Evolutionary conservation across 208 protist genomes (phyloP), one percentile per base, ranked within the genome.

Genomic region (Leishmania major): DNA sequence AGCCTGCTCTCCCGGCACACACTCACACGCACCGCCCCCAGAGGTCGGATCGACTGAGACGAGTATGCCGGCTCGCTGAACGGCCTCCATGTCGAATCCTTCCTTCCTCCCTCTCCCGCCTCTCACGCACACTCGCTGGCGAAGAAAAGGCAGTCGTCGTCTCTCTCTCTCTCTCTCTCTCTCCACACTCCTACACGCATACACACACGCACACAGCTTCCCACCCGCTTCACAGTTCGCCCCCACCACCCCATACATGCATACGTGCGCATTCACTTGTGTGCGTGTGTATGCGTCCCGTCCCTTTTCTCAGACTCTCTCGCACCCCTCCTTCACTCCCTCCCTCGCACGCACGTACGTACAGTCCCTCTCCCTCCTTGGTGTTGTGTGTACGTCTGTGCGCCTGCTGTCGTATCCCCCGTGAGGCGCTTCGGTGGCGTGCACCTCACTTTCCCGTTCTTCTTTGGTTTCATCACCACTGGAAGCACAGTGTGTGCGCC

Each of bases 251-350:
- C 57, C 6, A 31, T 78, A 78, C 19, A 31, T 45, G 17, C 40
- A 45, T 62, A 3, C 22, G 37, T 78, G 22, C 31, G 13, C 28
- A 25, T 66, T 8, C 0, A 0, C 19, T 15, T 62, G 49, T n/a
- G 55, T 8, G 73, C 28, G 17, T 59, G 51, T 62, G 45, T 77
- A 17, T 78, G 74, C 64, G n/a, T 15, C 40, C 1, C 47, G 37
- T 66, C 55, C 43, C 62, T 78, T 64, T 4, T 73, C 62, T 70
- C 37, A 71, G 37, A 51, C 37, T 22, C 60, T 79, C 76, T 86
- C 77, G 5, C 47, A 31, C n/a, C n/a, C 6, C 22, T 73, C 69
- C 7, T 4, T 37, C 25, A 8, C 71, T 82, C 28, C 47, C 19
- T 73, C 69, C 25, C 17, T 37, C 25, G 11, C 71, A 75, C 28